Evolutionary conservation across 768 basidiomycete genomes (phyloP), one percentile per base, ranked within the genome.

Genomic region (Russula abietina): DNA sequence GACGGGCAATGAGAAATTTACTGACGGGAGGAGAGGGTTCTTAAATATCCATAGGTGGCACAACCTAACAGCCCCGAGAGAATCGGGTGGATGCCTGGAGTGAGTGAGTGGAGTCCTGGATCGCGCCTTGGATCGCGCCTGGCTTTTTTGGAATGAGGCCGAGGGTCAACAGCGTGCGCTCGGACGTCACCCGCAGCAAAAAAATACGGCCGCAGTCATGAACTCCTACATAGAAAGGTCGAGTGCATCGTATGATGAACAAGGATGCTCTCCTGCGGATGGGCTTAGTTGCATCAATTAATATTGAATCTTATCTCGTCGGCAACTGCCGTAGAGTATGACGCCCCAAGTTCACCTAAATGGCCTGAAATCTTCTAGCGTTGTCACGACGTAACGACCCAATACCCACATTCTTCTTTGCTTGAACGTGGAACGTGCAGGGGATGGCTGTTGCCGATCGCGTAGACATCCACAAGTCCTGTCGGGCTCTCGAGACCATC

Each of bases 381-480:
- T 26, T 22, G n/a, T 22, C 26, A 36, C 48, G 33, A 48, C 52
- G 28, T 12, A 28, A 36, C 48, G 33, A 48, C 52, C 22, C 19
- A 28, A 49, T 49, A 48, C 57, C 59, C 38, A 33, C 59, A n/a
- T 60, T 50, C 38, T 60, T 50, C 38, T 55, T 55, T 10, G 10
- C 32, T 43, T 22, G 33, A 26, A 26, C 30, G n/a, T n/a, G 12
- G 46, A 59, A 16, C 46, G 16, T 19, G 38, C 28, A 36, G n/a
- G 41, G 38, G n/a, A 67, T 67, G 66, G 56, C 71, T 22, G 72
- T 86, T 10, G 80, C 82, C 9, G 89, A 91, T 59, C 81, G 88
- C 24, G 71, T 76, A 19, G 89, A 91, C 65, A 80, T 92, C 16
- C 90, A 91, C 78, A 91, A 86, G 73, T 84, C 87, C 7, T 91